Conservation (phyloP, 805 yeast genomes). For the Saturnispora gosingensis region DNA sequence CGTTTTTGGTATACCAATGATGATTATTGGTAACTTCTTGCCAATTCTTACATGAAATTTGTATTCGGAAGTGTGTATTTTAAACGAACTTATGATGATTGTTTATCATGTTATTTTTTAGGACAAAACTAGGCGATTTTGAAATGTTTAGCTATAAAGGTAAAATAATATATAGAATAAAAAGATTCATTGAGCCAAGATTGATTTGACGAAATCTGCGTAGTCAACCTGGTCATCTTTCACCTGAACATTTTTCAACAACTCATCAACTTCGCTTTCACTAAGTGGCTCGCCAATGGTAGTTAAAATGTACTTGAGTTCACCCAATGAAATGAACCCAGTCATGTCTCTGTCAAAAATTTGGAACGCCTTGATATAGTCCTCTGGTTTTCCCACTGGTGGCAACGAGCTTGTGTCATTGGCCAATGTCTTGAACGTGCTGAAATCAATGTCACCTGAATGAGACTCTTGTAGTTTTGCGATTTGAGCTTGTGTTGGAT, state of each 20-base stretch:
- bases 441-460: constrained; percentile 51
- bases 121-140: not conserved
- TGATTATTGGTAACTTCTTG: constrained; percentile 88
- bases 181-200: constrained; percentile 63
- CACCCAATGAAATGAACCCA: constrained; percentile 96
- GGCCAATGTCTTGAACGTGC: constrained; percentile 64
- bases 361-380: constrained; percentile 92
- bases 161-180: not conserved
- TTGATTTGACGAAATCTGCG: constrained; percentile 87
- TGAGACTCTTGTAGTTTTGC: constrained; percentile 39
- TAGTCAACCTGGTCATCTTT: constrained; percentile 94
- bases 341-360: constrained; percentile 94
- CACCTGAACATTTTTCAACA: constrained; percentile 89
- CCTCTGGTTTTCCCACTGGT: constrained; percentile 82
- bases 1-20: constrained; percentile 94
- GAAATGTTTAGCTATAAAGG: not conserved
- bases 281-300: constrained; percentile 90
- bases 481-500: constrained; percentile 90
- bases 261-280: constrained; percentile 90
- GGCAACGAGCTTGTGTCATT: constrained; percentile 85
- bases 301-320: constrained; percentile 87
- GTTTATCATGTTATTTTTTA: too few relatives aligned
- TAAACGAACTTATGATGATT: not conserved
- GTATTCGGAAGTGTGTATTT: not conserved
- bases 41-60: constrained; percentile 47